Evolutionary conservation across 2,329 filamentous ascomycete genomes (phyloP).

Genomic region (Colletotrichum camelliae): DNA sequence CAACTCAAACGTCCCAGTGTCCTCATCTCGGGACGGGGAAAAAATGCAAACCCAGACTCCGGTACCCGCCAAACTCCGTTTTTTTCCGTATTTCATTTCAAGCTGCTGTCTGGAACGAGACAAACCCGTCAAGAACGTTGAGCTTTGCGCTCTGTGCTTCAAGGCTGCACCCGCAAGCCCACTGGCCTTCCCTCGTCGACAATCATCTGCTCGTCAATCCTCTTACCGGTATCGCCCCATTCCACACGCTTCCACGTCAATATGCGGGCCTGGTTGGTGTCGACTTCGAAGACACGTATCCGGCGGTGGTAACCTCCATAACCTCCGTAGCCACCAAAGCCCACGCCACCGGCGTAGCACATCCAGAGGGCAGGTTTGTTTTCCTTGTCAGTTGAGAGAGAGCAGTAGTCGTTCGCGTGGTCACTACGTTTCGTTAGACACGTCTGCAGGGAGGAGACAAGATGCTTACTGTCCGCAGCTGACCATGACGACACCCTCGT

Average conservation of each 20-base stretch:
- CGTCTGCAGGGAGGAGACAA: neutral
- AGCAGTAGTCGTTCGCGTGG: slow-evolving; percentile 96
- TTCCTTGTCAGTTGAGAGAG: slow-evolving; percentile 63
- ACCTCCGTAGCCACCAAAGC: slow-evolving; percentile 94
- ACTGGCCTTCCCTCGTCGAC: slow-evolving; percentile 64
- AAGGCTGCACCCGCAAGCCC: neutral
- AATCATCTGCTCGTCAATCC: slow-evolving; percentile 69
- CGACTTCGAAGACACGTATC: slow-evolving; percentile 88
- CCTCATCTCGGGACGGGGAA: neutral
- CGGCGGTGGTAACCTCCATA: slow-evolving; percentile 86
- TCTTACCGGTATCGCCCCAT: slow-evolving; percentile 56
- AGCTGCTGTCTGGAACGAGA: neutral
- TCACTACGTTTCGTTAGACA: slow-evolving; percentile 58
- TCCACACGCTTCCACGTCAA: slow-evolving; percentile 93
- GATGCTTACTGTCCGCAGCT: slow-evolving; percentile 82
- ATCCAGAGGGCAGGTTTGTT: slow-evolving; percentile 85
- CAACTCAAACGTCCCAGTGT: neutral
- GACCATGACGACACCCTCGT: slow-evolving; percentile 84
- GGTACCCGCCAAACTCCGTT: slow-evolving; percentile 6
- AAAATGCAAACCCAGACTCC: slow-evolving; percentile 7
- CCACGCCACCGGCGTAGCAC: slow-evolving; percentile 93
- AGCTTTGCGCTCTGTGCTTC: neutral
- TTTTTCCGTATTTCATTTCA: neutral
- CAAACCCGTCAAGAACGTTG: neutral
- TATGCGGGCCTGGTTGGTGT: slow-evolving; percentile 88